These are phyloP conservation scores for Penicillium steckii DNA, from an alignment of 495 filamentous ascomycete species.

Conservation along the genomic window DNA sequence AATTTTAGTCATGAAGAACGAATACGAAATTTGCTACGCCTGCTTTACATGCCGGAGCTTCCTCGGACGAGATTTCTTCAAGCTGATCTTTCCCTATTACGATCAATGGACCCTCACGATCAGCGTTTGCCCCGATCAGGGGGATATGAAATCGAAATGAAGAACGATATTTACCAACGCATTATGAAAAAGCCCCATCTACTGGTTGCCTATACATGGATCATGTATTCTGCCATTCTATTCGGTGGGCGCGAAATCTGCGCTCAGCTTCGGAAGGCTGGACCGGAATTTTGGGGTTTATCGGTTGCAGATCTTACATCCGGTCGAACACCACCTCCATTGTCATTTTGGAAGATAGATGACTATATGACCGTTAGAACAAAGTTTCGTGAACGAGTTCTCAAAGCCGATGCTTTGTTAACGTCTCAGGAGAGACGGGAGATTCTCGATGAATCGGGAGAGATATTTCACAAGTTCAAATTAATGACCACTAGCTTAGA, in stretches of 20 bases:
- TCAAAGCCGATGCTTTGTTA: conserved; percentile 36
- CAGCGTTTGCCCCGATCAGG: not conserved
- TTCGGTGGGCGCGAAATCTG: conserved; percentile 56
- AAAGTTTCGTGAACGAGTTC: conserved; percentile 29
- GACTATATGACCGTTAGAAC: conserved; percentile 19
- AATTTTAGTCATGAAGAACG: not conserved
- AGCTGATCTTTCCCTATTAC: conserved; percentile 11
- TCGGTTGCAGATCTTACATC: conserved; percentile 6
- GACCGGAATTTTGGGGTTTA: conserved; percentile 44
- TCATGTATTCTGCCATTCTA: conserved; percentile 60
- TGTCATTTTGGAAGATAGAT: conserved; percentile 23
- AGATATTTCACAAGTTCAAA: conserved; percentile 36
- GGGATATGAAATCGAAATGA: not conserved
- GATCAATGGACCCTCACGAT: not conserved
- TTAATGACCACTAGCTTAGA: conserved; percentile 12
- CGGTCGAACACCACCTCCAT: conserved; percentile 32
- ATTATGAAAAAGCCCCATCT: conserved; percentile 45
- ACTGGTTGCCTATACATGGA: conserved; percentile 57
- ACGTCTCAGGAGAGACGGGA: conserved; percentile 43
- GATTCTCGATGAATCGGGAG: conserved; percentile 44
- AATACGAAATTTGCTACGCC: conserved; percentile 7
- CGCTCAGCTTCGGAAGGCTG: conserved; percentile 38
- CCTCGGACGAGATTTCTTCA: conserved; percentile 7
- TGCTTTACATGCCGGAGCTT: conserved; percentile 13
- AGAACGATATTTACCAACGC: conserved; percentile 4